phyloP scores from a whole-genome alignment of 495 filamentous ascomycete genomes.

The Tetracladium setigerum region DNA sequence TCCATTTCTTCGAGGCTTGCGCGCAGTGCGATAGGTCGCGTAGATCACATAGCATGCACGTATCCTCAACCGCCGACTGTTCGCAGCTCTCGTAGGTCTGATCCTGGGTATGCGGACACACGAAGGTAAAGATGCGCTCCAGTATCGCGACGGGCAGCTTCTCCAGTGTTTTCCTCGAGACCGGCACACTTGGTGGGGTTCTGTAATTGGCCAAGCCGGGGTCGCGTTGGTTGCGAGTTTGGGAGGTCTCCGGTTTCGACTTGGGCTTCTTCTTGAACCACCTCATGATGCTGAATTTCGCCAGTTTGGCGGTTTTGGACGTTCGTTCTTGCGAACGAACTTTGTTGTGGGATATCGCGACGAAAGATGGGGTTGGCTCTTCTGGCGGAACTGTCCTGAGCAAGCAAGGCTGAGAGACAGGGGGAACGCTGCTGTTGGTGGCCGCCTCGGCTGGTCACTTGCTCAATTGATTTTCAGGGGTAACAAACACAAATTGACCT shows the following conservation, averaged over 20 bases:
- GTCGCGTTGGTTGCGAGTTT: too few relatives aligned
- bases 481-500: background rate
- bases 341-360: background rate
- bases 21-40: constrained; percentile 80
- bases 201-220: constrained; percentile 2
- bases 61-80: constrained; percentile 71
- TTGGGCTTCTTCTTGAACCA: constrained; percentile 18
- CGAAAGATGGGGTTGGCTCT: background rate
- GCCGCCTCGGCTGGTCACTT: background rate
- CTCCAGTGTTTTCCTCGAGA: background rate
- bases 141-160: constrained; percentile 55
- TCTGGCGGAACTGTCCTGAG: background rate
- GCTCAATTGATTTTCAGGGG: background rate
- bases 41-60: constrained; percentile 93
- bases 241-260: background rate
- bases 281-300: constrained; percentile 18
- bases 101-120: constrained; percentile 80
- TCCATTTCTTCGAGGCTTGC: constrained; percentile 68
- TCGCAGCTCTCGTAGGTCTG: constrained; percentile 74
- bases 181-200: constrained; percentile 7
- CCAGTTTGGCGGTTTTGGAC: constrained; percentile 12
- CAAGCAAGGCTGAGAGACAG: constrained; percentile 10
- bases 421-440: constrained; percentile 8
- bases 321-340: background rate
- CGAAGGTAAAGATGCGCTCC: constrained; percentile 62